phyloP scores from a whole-genome alignment of 2,329 filamentous ascomycete species.

The Tolypocladium sp. region DNA sequence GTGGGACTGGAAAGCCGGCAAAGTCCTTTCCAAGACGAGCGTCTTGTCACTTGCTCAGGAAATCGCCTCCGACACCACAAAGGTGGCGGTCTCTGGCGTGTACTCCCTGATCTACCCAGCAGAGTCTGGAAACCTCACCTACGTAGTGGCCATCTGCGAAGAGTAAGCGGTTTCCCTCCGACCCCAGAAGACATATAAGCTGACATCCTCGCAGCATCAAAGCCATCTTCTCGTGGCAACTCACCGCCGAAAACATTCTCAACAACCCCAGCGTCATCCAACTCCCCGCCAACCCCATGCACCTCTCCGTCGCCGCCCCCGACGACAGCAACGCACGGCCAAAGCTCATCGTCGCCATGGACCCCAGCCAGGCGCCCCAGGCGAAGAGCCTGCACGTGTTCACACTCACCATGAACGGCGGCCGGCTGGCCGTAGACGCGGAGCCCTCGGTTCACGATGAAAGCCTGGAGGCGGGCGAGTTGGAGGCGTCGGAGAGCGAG shows the following conservation, averaged over 20 bases:
- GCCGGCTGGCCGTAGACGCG: conserved; percentile 19
- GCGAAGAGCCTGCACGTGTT: conserved; percentile 21
- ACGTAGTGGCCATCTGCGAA: conserved; percentile 46
- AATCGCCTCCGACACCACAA: conserved; percentile 23
- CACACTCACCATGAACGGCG: conserved; percentile 20
- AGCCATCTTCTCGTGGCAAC: conserved; percentile 57
- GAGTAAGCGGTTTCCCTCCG: conserved; percentile 31
- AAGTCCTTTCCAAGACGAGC: conserved; percentile 43
- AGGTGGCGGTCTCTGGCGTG: conserved; percentile 39
- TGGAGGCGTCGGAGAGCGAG: conserved; percentile 26
- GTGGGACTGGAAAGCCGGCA: conserved; percentile 68
- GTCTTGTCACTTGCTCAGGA: conserved; percentile 35
- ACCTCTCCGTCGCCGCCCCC: conserved; percentile 26
- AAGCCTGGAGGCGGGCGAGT: conserved; percentile 16
- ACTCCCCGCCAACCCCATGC: conserved; percentile 58
- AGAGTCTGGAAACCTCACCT: conserved; percentile 16
- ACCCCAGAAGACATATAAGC: not conserved
- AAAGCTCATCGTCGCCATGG: conserved; percentile 29
- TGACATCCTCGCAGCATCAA: conserved; percentile 33
- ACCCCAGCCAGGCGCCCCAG: conserved; percentile 19
- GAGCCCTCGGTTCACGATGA: conserved; percentile 15
- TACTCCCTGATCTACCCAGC: conserved; percentile 22
- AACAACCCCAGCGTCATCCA: conserved; percentile 36
- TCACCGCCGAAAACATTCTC: conserved; percentile 39
- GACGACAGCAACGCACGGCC: conserved; percentile 10